phyloP scores from a whole-genome alignment of 192 early-diverging fungal species.

The Gryganskiella cystojenkinii region DNA sequence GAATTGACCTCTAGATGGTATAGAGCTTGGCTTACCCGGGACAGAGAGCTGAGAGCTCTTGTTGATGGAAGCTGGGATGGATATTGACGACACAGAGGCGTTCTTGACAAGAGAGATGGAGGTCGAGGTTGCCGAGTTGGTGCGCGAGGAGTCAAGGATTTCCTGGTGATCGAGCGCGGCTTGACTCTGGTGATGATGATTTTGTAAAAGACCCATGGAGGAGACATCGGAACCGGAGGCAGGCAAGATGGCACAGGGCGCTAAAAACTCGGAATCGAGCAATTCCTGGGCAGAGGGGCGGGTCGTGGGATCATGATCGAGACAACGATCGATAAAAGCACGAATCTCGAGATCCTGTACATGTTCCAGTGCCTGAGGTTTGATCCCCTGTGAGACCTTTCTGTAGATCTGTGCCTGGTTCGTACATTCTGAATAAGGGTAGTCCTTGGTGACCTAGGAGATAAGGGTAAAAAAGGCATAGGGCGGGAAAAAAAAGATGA shows the following conservation, averaged over 20 bases:
- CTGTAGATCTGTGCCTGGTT: constrained; percentile 86
- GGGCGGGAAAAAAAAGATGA: no score
- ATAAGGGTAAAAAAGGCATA: no score
- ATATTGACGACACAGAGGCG: not conserved
- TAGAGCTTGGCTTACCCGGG: not conserved
- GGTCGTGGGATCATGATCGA: constrained; percentile 61
- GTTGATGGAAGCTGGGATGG: not conserved
- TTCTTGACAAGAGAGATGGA: no score
- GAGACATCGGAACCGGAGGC: no score
- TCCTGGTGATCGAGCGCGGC: constrained; percentile 4
- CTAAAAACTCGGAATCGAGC: constrained; percentile 58
- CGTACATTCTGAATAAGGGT: constrained; percentile 82
- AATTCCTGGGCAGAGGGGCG: constrained; percentile 58
- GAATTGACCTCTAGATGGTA: constrained; percentile 14
- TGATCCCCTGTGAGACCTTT: constrained; percentile 76
- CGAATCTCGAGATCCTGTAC: constrained; percentile 68
- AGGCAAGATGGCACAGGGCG: constrained; percentile 13
- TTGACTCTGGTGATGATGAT: no score
- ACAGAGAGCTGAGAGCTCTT: not conserved
- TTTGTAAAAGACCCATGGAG: no score
- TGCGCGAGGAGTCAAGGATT: not conserved
- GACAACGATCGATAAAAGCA: constrained; percentile 71
- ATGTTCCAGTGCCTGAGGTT: constrained; percentile 69
- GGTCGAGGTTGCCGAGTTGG: no score
- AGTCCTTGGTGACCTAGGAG: constrained; percentile 70